A percentile compares a stretch with the other conserved stretches of the same genome.
Evolutionary conservation across 352 stramenopile genomes (phyloP).

Genomic region (Blastocystis sp.): DNA sequence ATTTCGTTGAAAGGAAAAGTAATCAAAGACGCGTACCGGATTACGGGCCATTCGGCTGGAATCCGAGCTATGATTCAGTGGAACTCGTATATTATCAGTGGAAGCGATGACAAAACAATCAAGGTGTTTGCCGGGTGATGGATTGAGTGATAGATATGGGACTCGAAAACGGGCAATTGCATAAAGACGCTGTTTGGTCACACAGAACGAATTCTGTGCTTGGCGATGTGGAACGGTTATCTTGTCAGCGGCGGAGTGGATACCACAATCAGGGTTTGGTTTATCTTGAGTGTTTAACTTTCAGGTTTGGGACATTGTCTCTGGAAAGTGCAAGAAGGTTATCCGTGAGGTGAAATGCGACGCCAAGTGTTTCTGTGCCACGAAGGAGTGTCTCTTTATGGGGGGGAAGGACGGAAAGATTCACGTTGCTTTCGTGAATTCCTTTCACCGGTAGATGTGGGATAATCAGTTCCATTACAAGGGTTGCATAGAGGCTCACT

Average conservation of each 20-base stretch:
- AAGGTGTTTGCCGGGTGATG: background rate
- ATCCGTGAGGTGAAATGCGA: background rate
- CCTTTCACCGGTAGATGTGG: constrained; percentile 25
- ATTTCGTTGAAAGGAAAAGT: constrained; percentile 7
- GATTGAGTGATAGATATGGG: constrained; percentile 32
- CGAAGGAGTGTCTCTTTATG: background rate
- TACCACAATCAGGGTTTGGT: background rate
- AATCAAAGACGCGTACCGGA: constrained; percentile 20
- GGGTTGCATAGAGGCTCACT: background rate
- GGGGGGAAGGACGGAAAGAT: constrained; percentile 54
- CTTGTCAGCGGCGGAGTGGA: constrained; percentile 16
- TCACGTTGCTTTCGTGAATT: background rate
- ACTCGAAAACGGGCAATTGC: background rate
- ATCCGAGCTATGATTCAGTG: constrained; percentile 34
- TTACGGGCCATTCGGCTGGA: constrained; percentile 8
- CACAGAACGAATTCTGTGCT: constrained; percentile 18
- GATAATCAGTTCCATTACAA: constrained; percentile 12
- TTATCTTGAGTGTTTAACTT: background rate
- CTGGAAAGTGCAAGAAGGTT: constrained; percentile 22
- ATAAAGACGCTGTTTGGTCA: constrained; percentile 12
- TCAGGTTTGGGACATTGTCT: constrained; percentile 50
- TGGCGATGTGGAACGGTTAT: constrained; percentile 39
- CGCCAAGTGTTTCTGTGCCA: background rate
- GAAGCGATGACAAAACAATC: constrained; percentile 40
- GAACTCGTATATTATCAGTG: constrained; percentile 8